These are phyloP conservation scores for Falciphora oryzae DNA, from an alignment of 2,329 filamentous ascomycete species.

Conservation along the genomic window DNA sequence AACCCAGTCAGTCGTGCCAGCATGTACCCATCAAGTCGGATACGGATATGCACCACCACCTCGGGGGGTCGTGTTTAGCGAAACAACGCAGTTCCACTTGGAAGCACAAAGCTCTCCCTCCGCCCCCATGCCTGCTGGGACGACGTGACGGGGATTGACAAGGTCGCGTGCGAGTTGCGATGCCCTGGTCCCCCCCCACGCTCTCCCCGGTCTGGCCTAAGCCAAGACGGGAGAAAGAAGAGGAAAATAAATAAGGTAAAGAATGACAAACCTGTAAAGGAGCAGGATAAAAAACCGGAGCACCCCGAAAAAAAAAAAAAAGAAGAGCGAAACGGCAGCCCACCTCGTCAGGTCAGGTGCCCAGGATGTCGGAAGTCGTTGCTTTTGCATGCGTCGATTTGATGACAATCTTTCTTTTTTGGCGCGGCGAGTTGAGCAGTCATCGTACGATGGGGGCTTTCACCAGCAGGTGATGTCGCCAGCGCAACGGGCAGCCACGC, in stretches of 20 bases:
- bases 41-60: no score
- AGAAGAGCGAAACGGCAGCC: background rate
- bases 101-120: background rate
- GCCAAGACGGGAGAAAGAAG: background rate
- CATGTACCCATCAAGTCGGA: no score
- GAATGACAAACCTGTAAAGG: background rate
- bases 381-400: background rate
- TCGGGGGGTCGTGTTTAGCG: background rate
- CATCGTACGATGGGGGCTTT: background rate
- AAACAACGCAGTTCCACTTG: background rate
- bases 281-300: background rate
- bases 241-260: background rate
- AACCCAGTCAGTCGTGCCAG: no score
- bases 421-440: background rate
- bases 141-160: background rate
- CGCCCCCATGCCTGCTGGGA: background rate
- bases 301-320: background rate
- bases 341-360: background rate
- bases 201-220: background rate
- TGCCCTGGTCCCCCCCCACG: background rate
- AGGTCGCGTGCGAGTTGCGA: no score
- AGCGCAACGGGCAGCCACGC: background rate
- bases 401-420: background rate
- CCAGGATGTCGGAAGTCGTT: background rate
- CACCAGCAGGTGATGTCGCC: background rate